These are phyloP conservation scores for Pleurotus citrinopileatus DNA, from an alignment of 768 basidiomycete genomes.

Conservation along the genomic window DNA sequence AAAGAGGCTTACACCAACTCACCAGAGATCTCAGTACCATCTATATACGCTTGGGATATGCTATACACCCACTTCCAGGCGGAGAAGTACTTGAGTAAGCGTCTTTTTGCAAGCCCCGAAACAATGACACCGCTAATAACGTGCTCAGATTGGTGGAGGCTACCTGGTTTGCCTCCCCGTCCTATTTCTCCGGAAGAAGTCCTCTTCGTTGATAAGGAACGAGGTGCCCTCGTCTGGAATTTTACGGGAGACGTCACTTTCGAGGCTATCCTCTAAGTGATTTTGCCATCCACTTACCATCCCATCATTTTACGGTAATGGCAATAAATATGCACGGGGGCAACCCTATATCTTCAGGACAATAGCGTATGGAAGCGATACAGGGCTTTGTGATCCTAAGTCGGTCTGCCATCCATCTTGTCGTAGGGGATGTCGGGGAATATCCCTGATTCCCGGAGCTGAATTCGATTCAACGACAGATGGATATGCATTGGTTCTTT, in stretches of 20 bases:
- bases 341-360: too few species aligned
- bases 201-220: neutral
- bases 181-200: neutral
- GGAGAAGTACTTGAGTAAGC: slow-evolving; percentile 8
- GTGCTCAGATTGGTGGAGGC: neutral
- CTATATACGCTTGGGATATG: slow-evolving; percentile 3
- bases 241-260: neutral
- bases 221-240: neutral
- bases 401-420: too few species aligned
- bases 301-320: too few species aligned
- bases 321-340: too few species aligned
- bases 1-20: neutral
- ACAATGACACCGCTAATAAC: neutral
- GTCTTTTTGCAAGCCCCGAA: neutral
- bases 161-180: neutral
- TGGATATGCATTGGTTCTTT: too few species aligned
- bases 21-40: neutral
- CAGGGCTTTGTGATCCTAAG: too few species aligned
- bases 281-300: neutral
- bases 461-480: too few species aligned
- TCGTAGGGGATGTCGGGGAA: too few species aligned
- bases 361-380: too few species aligned
- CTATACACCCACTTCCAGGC: slow-evolving; percentile 12
- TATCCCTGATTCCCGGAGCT: too few species aligned
- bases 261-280: neutral